These are phyloP conservation scores for Coemansia guatemalensis DNA, from an alignment of 192 early-diverging fungal species.

Conservation along the genomic window DNA sequence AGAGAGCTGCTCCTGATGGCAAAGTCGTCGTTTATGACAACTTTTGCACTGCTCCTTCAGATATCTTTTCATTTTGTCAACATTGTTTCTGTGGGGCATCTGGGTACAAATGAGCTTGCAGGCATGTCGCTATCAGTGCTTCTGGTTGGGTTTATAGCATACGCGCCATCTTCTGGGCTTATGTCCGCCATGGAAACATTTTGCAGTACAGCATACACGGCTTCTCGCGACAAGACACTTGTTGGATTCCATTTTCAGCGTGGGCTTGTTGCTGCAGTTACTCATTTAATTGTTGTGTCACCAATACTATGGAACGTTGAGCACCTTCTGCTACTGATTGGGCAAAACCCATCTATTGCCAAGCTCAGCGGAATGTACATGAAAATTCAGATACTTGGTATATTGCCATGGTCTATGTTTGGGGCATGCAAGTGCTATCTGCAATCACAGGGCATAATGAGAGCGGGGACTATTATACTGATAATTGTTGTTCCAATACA, in stretches of 20 bases:
- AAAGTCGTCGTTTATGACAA: conserved; percentile 49
- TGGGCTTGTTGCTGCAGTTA: conserved; percentile 19
- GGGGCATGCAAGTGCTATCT: conserved; percentile 75
- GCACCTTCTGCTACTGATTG: conserved; percentile 63
- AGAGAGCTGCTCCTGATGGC: conserved; percentile 33
- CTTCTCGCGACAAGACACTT: conserved; percentile 32
- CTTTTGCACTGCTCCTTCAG: conserved; percentile 63
- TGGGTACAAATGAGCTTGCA: conserved; percentile 63
- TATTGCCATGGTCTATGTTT: conserved; percentile 68
- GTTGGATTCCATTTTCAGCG: conserved; percentile 39
- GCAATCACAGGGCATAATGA: conserved; percentile 79
- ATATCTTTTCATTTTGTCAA: conserved; percentile 63
- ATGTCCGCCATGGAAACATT: conserved; percentile 50
- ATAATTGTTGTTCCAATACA: conserved; percentile 67
- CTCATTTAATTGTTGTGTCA: conserved; percentile 4
- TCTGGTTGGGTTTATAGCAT: conserved; percentile 44
- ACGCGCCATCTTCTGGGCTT: conserved; percentile 64
- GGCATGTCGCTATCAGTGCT: conserved; percentile 64
- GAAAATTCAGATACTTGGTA: conserved; percentile 63
- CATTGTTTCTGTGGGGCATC: conserved; percentile 64
- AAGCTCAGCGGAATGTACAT: conserved; percentile 60
- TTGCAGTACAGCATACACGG: conserved; percentile 22
- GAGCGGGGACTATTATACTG: conserved; percentile 66
- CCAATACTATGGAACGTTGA: conserved; percentile 43
- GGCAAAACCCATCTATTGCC: conserved; percentile 67